A percentile compares a stretch with the other conserved stretches of the same genome.
Evolutionary conservation across 139 green algal species (phyloP).

Genomic region (Asterochloris erici): DNA sequence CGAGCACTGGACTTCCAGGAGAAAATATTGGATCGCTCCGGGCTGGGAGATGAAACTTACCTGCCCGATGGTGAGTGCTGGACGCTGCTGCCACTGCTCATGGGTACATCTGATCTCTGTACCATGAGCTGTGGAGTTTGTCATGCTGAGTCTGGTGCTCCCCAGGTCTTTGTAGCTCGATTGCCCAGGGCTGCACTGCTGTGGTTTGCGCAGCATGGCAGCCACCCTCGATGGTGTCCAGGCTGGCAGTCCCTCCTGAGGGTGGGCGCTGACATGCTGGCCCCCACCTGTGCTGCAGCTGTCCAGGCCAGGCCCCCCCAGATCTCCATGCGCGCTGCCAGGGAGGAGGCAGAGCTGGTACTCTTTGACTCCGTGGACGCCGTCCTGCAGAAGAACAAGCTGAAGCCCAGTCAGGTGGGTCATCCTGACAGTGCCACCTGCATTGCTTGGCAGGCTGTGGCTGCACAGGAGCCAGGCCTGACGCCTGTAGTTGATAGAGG

Average conservation of each 20-base stretch:
- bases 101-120: no score
- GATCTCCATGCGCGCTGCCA: conserved; percentile 72
- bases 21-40: conserved; percentile 82
- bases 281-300: not conserved
- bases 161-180: no score
- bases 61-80: conserved; percentile 65
- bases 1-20: conserved; percentile 86
- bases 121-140: not conserved
- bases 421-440: not conserved
- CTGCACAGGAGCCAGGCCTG: no score
- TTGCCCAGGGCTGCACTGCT: no score
- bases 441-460: no score
- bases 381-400: conserved; percentile 49
- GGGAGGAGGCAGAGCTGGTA: conserved; percentile 87
- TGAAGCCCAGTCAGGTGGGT: conserved; percentile 30
- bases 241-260: not conserved
- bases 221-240: no score
- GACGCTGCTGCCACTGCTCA: no score
- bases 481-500: no score
- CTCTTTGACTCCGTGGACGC: conserved; percentile 62
- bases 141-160: no score
- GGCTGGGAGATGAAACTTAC: conserved; percentile 91
- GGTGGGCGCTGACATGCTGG: no score
- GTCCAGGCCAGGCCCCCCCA: conserved; percentile 28
- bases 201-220: no score